phyloP scores from a whole-genome alignment of 768 basidiomycete species.

The Lenzites betulinus region DNA sequence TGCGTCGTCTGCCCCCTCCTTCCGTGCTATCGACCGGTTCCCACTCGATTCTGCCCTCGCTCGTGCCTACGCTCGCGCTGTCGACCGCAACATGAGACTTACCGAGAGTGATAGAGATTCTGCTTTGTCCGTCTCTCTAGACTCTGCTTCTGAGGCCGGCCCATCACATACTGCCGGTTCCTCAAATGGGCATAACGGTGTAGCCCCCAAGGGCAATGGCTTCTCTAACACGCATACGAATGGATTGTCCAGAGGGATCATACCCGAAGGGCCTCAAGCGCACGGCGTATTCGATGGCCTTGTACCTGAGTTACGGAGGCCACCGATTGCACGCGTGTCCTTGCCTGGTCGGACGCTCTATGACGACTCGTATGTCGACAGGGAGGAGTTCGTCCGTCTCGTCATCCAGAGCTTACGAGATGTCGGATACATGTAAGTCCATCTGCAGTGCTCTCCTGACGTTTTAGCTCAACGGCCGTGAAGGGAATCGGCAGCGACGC shows the following conservation, averaged over 20 bases:
- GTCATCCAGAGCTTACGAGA: constrained; percentile 89
- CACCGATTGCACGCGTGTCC: constrained; percentile 55
- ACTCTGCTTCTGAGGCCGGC: constrained; percentile 25
- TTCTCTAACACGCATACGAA: constrained; percentile 25
- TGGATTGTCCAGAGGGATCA: constrained; percentile 17
- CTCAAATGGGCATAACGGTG: constrained; percentile 31
- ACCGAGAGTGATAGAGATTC: constrained; percentile 30
- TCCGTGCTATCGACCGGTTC: constrained; percentile 28
- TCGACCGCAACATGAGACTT: constrained; percentile 24
- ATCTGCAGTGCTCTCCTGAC: constrained; percentile 15
- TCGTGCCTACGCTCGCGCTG: constrained; percentile 1
- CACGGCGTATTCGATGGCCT: constrained; percentile 17
- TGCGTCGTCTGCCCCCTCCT: constrained; percentile 12
- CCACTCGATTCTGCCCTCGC: constrained; percentile 21
- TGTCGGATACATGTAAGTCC: constrained; percentile 63
- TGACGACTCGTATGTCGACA: constrained; percentile 75
- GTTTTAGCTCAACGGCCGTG: constrained; percentile 4
- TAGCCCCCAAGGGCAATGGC: constrained; percentile 26
- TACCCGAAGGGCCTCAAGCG: not conserved
- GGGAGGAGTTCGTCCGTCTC: constrained; percentile 89
- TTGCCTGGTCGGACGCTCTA: constrained; percentile 76
- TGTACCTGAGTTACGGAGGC: constrained; percentile 15
- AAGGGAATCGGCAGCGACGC: constrained; percentile 85
- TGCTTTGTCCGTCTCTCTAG: constrained; percentile 26
- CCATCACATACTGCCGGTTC: constrained; percentile 23